These are phyloP conservation scores for Phytophthora pseudosyringae DNA, from an alignment of 352 stramenopile genomes.

Conservation along the genomic window DNA sequence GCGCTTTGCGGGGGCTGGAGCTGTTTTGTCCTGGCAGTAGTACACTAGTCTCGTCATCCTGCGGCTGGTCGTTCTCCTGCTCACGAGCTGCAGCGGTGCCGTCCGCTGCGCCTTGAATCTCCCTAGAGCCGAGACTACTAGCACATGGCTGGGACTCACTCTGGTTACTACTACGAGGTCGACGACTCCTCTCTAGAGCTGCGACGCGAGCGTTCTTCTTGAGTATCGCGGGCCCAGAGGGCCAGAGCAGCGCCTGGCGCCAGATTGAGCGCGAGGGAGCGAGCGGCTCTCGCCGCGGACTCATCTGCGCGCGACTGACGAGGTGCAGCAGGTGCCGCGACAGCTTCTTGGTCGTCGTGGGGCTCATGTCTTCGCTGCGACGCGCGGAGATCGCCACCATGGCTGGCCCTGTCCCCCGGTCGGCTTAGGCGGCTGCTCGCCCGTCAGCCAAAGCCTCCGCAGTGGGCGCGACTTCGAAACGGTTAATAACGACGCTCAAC, in stretches of 20 bases:
- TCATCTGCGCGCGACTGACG: constrained; percentile 23
- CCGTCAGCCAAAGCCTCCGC: constrained; percentile 13
- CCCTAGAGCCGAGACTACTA: constrained; percentile 6
- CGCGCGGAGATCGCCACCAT: constrained; percentile 36
- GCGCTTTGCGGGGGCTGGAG: constrained; percentile 17
- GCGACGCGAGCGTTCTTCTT: constrained; percentile 43
- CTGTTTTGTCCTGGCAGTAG: neutral
- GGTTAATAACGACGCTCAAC: constrained; percentile 24
- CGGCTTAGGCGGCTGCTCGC: constrained; percentile 25
- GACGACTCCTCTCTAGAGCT: constrained; percentile 18
- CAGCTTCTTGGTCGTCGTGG: constrained; percentile 21
- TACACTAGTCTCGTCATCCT: constrained; percentile 16
- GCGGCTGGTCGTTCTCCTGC: constrained; percentile 13
- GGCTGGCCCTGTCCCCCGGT: constrained; percentile 24
- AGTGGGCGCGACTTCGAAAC: constrained; percentile 22
- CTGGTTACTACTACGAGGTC: constrained; percentile 36
- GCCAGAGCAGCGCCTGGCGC: constrained; percentile 45
- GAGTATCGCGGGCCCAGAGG: constrained; percentile 34
- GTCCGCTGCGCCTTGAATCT: constrained; percentile 13
- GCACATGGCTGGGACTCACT: constrained; percentile 21
- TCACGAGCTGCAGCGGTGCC: constrained; percentile 1
- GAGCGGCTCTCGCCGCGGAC: constrained; percentile 26
- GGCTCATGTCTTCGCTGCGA: constrained; percentile 30
- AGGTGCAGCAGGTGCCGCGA: constrained; percentile 36
- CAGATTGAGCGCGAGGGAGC: constrained; percentile 35